Evolutionary conservation across 306 rosid genomes (phyloP), one percentile per base, ranked within the genome.

Genomic region (Luffa aegyptiaca): DNA sequence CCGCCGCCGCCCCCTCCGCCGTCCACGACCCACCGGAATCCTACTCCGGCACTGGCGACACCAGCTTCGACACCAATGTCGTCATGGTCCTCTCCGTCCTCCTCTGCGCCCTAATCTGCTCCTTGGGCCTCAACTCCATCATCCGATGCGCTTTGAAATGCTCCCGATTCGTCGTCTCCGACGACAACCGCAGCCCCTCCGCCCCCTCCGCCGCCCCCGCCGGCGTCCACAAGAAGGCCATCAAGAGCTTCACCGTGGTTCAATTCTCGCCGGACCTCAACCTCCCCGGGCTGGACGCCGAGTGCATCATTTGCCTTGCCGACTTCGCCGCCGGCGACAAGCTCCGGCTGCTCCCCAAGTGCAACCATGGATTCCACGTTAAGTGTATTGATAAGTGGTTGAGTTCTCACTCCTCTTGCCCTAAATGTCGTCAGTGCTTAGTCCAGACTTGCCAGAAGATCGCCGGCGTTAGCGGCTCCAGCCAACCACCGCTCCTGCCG

Each of bases 41-140:
- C 7, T 80, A 84, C 78, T 68, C 86, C 0, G 86, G 86, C 75
- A 69, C 84, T 0, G 84, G 91, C 1, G 90, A 88, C 70, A 92
- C 81, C 21, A 86, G 85, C 77, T 90, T 96, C 37, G 96, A 96
- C 81, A 90, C 97, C 4, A 96, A 93, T 53, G 94, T 96, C 26
- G 92, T 96, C 0, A 91, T 96, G 99, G 99, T 96, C 53, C 98
- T 96, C 58, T 93, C 96, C 31, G 96, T 96, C 78, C 90, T 96
- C 55, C 33, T 96, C 8, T 96, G 96, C 66, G 98, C 99, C 16
- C 87, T 96, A 0, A 88, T 96, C 5, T 93, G 97, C 80, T 96
- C 99, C 0, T 83, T 96, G 13, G 96, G 97, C 0, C 75, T 96
- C 33, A 96, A 96, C 85, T 90, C 98, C 81, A 87, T 96, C 80